Conservation (phyloP, 163 green algal species). For the Scenedesmus sp. region DNA sequence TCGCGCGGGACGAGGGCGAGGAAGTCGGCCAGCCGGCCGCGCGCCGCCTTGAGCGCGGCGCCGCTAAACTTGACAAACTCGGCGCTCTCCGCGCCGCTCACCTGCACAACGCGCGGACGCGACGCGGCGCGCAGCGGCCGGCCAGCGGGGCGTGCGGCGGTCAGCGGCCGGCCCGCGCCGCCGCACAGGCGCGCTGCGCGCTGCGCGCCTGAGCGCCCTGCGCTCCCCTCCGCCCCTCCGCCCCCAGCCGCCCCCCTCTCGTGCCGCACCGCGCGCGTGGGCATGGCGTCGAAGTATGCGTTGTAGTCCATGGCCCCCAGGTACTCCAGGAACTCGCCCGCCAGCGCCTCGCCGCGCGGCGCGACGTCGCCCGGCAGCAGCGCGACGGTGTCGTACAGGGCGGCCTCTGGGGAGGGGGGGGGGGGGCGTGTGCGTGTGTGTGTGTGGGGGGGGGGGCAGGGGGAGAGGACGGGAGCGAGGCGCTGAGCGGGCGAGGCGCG, state of each 20-base stretch:
- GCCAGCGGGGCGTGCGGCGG: no score
- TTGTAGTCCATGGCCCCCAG: constrained; percentile 48
- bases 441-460: not conserved
- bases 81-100: constrained; percentile 50
- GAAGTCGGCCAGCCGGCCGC: constrained; percentile 47
- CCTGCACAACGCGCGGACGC: no score
- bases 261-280: constrained; percentile 11
- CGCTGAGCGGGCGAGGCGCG: no score
- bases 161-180: no score
- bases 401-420: constrained; percentile 43
- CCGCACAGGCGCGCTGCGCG: no score
- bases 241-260: no score
- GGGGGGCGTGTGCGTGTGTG: not conserved
- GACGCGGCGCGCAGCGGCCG: no score
- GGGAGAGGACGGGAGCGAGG: no score
- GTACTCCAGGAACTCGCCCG: constrained; percentile 40
- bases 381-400: constrained; percentile 61
- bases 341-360: constrained; percentile 22
- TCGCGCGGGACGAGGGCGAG: constrained; percentile 46
- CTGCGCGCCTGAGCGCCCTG: no score
- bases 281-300: constrained; percentile 62
- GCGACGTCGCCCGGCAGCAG: constrained; percentile 39
- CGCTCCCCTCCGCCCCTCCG: no score
- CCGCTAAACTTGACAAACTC: constrained; percentile 57
- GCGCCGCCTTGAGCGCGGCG: constrained; percentile 48